Evolutionary conservation across 2,329 filamentous ascomycete species (phyloP).

Genomic region (Xenoacremonium recifei): DNA sequence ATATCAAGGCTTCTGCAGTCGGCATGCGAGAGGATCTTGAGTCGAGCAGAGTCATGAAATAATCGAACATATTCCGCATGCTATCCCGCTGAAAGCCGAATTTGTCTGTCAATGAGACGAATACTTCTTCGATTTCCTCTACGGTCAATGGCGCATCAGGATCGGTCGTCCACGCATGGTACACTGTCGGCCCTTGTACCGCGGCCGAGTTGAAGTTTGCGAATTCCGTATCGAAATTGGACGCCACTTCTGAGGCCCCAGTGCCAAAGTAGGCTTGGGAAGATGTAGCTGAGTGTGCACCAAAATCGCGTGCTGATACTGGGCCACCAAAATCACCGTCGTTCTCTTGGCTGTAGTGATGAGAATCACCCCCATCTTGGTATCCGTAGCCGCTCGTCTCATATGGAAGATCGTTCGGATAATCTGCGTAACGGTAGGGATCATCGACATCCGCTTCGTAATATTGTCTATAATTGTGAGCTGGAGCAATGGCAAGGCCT

Average conservation of each 20-base stretch:
- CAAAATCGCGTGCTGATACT: no score
- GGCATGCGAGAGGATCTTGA: constrained; percentile 98
- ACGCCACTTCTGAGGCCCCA: constrained; percentile 92
- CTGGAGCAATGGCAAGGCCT: constrained; percentile 40
- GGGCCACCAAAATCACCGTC: constrained; percentile 75
- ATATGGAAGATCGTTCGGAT: constrained; percentile 99
- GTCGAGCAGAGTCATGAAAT: constrained; percentile 93
- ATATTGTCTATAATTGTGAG: constrained; percentile 68
- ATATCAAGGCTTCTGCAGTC: constrained; percentile 92
- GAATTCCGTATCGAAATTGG: constrained; percentile 97
- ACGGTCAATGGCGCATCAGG: constrained; percentile 97
- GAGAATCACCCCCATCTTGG: constrained; percentile 99
- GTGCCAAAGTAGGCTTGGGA: constrained; percentile 96
- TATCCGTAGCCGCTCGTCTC: constrained; percentile 93
- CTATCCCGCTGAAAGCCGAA: constrained; percentile 99
- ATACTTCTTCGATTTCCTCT: constrained; percentile 98
- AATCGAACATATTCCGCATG: constrained; percentile 99
- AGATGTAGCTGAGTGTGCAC: constrained; percentile 88
- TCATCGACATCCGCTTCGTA: constrained; percentile 65
- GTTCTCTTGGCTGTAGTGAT: constrained; percentile 89
- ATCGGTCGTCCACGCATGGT: constrained; percentile 96
- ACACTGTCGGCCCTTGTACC: constrained; percentile 91
- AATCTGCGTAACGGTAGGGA: constrained; percentile 78
- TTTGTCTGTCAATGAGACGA: constrained; percentile 89
- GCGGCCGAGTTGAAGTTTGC: constrained; percentile 83